Evolutionary conservation across 306 rosid species (phyloP).

Genomic region (Vigna radiata): DNA sequence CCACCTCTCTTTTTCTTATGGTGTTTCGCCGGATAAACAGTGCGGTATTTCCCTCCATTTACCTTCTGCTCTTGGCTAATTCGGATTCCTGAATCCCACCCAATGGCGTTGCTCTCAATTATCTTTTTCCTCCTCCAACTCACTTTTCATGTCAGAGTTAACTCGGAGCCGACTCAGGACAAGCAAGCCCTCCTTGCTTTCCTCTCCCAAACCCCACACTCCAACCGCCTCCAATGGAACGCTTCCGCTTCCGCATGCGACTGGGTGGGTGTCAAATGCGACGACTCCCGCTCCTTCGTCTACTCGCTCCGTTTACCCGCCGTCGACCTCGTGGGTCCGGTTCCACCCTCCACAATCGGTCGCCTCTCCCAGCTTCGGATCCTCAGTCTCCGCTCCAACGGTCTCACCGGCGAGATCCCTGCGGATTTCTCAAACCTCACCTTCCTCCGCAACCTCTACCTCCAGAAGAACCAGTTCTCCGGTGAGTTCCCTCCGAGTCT

Average conservation of each 20-base stretch:
- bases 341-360: slow-evolving; percentile 75
- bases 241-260: slow-evolving; percentile 73
- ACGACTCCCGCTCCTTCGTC: slow-evolving; percentile 57
- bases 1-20: slow-evolving; percentile 45
- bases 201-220: slow-evolving; percentile 64
- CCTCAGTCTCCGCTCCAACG: slow-evolving; percentile 85
- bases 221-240: slow-evolving; percentile 82
- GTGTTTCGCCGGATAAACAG: slow-evolving; percentile 51
- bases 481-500: slow-evolving; percentile 67
- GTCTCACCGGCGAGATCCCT: slow-evolving; percentile 74
- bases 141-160: slow-evolving; percentile 44
- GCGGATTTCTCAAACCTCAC: slow-evolving; percentile 78
- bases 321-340: slow-evolving; percentile 74
- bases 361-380: slow-evolving; percentile 68
- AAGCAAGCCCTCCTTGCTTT: slow-evolving; percentile 90
- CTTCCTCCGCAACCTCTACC: slow-evolving; percentile 70
- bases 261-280: slow-evolving; percentile 86
- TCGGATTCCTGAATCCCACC: neutral
- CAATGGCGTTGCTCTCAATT: slow-evolving; percentile 49
- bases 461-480: slow-evolving; percentile 65
- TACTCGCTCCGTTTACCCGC: slow-evolving; percentile 76
- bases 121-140: slow-evolving; percentile 33
- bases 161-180: slow-evolving; percentile 82
- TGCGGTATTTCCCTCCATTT: slow-evolving; percentile 31
- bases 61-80: neutral